phyloP scores from a whole-genome alignment of 495 filamentous ascomycete genomes.

The Amniculicola lignicola region DNA sequence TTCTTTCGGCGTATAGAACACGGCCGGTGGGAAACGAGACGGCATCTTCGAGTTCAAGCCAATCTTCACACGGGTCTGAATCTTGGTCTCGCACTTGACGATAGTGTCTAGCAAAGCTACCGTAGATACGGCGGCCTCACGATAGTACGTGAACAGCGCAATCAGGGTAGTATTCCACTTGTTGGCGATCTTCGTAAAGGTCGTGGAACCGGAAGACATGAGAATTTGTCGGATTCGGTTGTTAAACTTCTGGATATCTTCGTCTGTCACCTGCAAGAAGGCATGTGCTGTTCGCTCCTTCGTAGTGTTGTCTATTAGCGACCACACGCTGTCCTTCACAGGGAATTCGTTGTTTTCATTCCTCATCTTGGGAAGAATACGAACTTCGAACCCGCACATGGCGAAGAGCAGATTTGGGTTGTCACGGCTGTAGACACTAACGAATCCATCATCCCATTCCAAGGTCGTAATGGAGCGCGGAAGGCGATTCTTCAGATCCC shows the following conservation, averaged over 20 bases:
- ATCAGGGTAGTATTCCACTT: slow-evolving; percentile 99
- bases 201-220: slow-evolving; percentile 98
- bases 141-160: slow-evolving; percentile 98
- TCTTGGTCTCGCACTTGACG: slow-evolving; percentile 99
- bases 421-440: slow-evolving; percentile 98
- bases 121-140: slow-evolving; percentile 96
- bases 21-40: slow-evolving; percentile 95
- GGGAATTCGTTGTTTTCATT: slow-evolving; percentile 96
- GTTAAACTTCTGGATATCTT: slow-evolving; percentile 99
- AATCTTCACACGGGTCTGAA: slow-evolving; percentile 98
- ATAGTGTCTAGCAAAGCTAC: slow-evolving; percentile 96
- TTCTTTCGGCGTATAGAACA: slow-evolving; percentile 99
- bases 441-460: slow-evolving; percentile 98
- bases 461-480: slow-evolving; percentile 94
- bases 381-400: slow-evolving; percentile 97
- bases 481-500: slow-evolving; percentile 97
- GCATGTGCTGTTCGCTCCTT: slow-evolving; percentile 98
- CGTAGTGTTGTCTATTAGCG: slow-evolving; percentile 88
- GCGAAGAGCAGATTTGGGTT: slow-evolving; percentile 97
- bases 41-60: slow-evolving; percentile 99
- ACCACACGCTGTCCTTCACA: slow-evolving; percentile 97
- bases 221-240: slow-evolving; percentile 98
- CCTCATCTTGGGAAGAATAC: slow-evolving; percentile 92
- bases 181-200: slow-evolving; percentile 99
- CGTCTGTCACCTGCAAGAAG: slow-evolving; percentile 96